Evolutionary conservation across 2,329 filamentous ascomycete species (phyloP).

Genomic region (Penicillium sp.): DNA sequence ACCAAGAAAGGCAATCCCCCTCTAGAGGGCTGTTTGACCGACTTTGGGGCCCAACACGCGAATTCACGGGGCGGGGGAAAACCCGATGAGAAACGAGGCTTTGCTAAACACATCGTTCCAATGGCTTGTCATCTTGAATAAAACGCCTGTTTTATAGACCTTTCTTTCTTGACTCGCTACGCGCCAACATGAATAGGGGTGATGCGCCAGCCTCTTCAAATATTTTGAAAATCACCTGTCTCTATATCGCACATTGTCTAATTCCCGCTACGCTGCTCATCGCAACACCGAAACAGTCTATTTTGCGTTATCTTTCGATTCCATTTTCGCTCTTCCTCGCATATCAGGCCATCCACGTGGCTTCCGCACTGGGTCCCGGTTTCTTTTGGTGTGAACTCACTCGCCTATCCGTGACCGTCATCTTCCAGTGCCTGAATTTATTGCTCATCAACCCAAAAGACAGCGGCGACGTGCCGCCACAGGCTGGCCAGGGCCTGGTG

Average conservation of each 20-base stretch:
- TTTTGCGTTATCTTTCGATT: constrained; percentile 13
- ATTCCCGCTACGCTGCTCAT: constrained; percentile 11
- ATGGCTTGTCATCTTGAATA: neutral
- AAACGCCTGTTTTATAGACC: neutral
- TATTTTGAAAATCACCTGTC: neutral
- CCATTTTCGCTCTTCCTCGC: constrained; percentile 8
- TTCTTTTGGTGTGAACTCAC: neutral
- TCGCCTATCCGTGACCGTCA: constrained; percentile 4
- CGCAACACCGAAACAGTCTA: constrained; percentile 10
- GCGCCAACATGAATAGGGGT: neutral
- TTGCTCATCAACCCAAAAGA: constrained; percentile 17
- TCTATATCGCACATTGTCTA: constrained; percentile 7
- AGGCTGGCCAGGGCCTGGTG: constrained; percentile 1
- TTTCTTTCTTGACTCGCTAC: neutral
- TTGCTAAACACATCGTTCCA: neutral
- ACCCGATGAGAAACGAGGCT: neutral
- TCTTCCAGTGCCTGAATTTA: constrained; percentile 8
- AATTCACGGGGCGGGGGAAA: neutral
- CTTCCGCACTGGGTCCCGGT: neutral
- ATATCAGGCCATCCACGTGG: neutral
- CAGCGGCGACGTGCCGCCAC: neutral
- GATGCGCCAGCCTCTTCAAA: neutral
- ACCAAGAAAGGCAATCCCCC: neutral
- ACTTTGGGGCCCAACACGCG: neutral
- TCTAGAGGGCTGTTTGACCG: neutral